A percentile compares a stretch with the other conserved stretches of the same genome.
Evolutionary conservation across 1,139 yeast genomes (phyloP).

Genomic region (Yamadazyma triangularis): DNA sequence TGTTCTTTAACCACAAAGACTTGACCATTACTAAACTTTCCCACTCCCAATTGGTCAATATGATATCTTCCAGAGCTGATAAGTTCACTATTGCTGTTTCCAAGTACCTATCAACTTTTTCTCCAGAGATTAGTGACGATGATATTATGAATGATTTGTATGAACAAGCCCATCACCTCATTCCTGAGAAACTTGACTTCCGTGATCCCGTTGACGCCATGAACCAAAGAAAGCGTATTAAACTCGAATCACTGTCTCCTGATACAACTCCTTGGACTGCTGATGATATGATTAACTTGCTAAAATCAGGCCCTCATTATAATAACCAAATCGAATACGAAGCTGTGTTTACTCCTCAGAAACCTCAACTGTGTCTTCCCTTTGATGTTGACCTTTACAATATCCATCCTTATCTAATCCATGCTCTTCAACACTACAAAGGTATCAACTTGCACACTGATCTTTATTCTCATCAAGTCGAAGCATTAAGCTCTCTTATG

Average conservation of each 20-base stretch:
- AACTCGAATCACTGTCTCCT: background rate
- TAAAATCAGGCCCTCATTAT: conserved; percentile 47
- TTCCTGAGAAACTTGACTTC: conserved; percentile 45
- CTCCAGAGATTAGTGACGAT: conserved; percentile 7
- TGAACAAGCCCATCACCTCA: conserved; percentile 21
- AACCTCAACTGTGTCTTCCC: conserved; percentile 14
- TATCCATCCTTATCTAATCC: conserved; percentile 41
- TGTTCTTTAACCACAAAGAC: conserved; percentile 11
- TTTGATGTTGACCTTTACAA: conserved; percentile 32
- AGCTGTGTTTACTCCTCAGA: conserved; percentile 21
- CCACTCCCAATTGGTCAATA: conserved; percentile 42
- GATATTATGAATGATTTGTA: conserved; percentile 20
- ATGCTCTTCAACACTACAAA: conserved; percentile 47
- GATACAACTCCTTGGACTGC: conserved; percentile 22
- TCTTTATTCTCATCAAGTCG: conserved; percentile 77
- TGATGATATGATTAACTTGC: conserved; percentile 39
- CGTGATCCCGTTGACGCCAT: conserved; percentile 27
- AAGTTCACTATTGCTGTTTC: conserved; percentile 47
- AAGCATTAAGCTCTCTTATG: conserved; percentile 59
- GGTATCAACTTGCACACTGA: conserved; percentile 40
- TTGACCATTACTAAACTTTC: conserved; percentile 13
- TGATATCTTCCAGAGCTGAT: conserved; percentile 55
- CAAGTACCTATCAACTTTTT: conserved; percentile 25
- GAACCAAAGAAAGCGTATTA: conserved; percentile 8
- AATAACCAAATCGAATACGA: conserved; percentile 50